Percentiles rank a stretch among this genome's conserved stretches.
These are phyloP conservation scores for Mucor lusitanicus DNA, from an alignment of 371 early-diverging fungal species.

Conservation along the genomic window DNA sequence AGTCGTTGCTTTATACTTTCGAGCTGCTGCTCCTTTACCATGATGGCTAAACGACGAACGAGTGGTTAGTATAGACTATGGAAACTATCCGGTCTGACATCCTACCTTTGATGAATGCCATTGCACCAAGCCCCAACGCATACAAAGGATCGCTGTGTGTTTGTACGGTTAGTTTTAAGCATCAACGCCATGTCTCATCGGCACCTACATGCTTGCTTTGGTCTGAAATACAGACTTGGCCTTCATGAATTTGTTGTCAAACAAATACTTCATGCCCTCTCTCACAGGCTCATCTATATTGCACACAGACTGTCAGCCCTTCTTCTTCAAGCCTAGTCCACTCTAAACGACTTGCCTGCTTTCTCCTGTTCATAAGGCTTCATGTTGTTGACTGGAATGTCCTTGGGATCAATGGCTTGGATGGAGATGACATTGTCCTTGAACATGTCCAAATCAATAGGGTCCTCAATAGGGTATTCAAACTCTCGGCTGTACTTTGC, in stretches of 20 bases:
- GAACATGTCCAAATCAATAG: slow-evolving; percentile 41
- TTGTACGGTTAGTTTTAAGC: neutral
- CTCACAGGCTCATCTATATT: slow-evolving; percentile 41
- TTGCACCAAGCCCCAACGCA: slow-evolving; percentile 49
- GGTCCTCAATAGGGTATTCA: slow-evolving; percentile 38
- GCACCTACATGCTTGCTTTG: slow-evolving; percentile 36
- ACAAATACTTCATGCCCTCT: slow-evolving; percentile 43
- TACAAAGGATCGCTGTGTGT: slow-evolving; percentile 42
- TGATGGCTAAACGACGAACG: slow-evolving; percentile 10
- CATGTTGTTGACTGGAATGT: slow-evolving; percentile 46
- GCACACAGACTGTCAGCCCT: neutral
- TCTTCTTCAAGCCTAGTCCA: neutral
- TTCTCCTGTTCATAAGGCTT: slow-evolving; percentile 55
- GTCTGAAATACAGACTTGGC: slow-evolving; percentile 46
- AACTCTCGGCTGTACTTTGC: slow-evolving; percentile 20
- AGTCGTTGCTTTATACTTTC: neutral
- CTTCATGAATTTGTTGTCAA: slow-evolving; percentile 56
- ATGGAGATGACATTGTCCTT: slow-evolving; percentile 47
- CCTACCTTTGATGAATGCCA: slow-evolving; percentile 52
- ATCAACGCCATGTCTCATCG: neutral
- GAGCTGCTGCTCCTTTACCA: slow-evolving; percentile 10
- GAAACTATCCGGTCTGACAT: neutral
- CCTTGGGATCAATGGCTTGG: slow-evolving; percentile 39
- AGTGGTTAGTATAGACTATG: neutral
- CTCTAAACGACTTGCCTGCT: slow-evolving; percentile 35